Evolutionary conservation across 164 flowering plant genomes (phyloP).

Genomic region (Macadamia tetraphylla): DNA sequence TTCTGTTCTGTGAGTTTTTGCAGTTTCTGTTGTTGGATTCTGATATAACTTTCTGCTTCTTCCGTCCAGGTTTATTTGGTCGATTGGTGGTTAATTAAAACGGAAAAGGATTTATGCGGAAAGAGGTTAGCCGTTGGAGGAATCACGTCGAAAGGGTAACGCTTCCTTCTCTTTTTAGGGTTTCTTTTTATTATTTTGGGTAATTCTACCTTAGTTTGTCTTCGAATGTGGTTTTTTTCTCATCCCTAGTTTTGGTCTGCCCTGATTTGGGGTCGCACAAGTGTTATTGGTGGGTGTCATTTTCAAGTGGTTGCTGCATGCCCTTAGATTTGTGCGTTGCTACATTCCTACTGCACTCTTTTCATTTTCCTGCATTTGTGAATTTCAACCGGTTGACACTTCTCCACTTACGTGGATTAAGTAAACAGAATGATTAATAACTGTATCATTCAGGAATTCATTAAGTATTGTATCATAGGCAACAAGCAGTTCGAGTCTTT

Average conservation of each 20-base stretch:
- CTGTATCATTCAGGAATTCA: neutral
- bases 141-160: conserved; percentile 26
- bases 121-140: conserved; percentile 48
- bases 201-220: too few relatives aligned
- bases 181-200: neutral
- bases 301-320: neutral
- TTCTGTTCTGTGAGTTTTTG: neutral
- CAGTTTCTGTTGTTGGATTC: neutral
- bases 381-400: neutral
- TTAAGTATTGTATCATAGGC: conserved; percentile 24
- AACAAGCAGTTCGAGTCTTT: conserved; percentile 38
- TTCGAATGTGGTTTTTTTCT: too few relatives aligned
- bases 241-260: too few relatives aligned
- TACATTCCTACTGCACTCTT: too few relatives aligned
- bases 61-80: conserved; percentile 42
- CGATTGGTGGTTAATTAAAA: conserved; percentile 56
- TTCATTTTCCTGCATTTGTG: neutral
- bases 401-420: neutral
- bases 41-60: neutral
- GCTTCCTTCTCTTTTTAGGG: conserved; percentile 2
- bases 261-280: too few relatives aligned
- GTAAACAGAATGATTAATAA: neutral
- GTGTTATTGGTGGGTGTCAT: neutral
- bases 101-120: conserved; percentile 30
- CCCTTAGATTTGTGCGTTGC: neutral